Evolutionary conservation across 345 rosid genomes (phyloP).

Genomic region (Murraya koenigii): DNA sequence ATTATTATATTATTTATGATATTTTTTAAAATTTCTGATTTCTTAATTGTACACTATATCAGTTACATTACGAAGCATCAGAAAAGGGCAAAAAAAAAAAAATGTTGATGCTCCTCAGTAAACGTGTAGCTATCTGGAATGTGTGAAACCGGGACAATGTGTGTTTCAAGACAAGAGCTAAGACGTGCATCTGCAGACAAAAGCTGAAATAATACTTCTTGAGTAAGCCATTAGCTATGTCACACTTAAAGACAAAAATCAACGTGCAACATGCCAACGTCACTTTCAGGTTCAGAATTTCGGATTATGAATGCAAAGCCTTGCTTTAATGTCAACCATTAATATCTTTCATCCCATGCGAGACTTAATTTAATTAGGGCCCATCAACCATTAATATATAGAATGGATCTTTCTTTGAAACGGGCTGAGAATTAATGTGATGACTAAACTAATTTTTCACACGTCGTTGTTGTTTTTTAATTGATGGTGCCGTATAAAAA

Average conservation of each 20-base stretch:
- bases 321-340: neutral
- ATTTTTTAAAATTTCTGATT: no score
- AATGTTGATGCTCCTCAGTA: no score
- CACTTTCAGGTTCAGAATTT: no score
- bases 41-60: neutral
- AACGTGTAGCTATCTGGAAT: neutral
- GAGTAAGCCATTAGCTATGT: neutral
- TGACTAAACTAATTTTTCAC: neutral
- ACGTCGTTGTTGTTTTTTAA: neutral
- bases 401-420: neutral
- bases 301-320: neutral
- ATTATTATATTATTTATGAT: no score
- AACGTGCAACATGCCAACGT: no score
- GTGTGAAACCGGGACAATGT: neutral
- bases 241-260: neutral
- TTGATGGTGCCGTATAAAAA: neutral
- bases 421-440: neutral
- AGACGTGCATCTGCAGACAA: neutral
- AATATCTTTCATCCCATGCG: neutral
- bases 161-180: neutral
- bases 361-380: neutral
- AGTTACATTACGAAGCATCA: neutral
- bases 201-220: neutral
- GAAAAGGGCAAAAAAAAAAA: no score
- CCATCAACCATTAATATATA: neutral